Evolutionary conservation across 352 stramenopile species (phyloP), one percentile per base, ranked within the genome.

Genomic region (Globisporangium viniferum): DNA sequence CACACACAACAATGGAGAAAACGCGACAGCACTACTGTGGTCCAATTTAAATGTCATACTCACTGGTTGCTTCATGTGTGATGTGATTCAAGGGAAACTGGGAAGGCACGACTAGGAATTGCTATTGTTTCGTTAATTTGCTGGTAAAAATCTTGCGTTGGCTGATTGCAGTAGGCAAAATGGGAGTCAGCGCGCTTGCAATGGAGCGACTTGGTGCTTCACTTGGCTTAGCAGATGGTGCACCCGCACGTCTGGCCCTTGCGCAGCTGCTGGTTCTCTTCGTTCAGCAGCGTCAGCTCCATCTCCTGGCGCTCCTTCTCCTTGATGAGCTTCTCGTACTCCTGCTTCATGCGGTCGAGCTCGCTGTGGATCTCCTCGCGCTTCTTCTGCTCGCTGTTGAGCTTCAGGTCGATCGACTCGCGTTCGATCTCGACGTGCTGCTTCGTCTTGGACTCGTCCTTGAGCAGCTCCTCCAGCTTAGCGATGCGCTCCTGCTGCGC

Each of bases 241-340:
- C 88, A 95, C 68, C 76, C 79, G 62, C 88, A 91, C 59, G 82
- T 88, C 41, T 86, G 77, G 39, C 81, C 80, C 62, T 92, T 87
- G 27, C 82, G 83, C 61, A 95, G 73, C 66, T 90, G 74, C 77
- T 95, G 82, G 62, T 81, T 89, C 67, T 93, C 88, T 61, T 93
- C 81, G 61, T 80, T 89, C 51, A 93, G 67, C 75, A 92, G 73
- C 48, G 76, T 90, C 12, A 95, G 74, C 79, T 95, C 84, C 75
- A 90, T 85, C 64, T 92, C 82, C 63, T 90, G 83, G 29, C 77
- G 79, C 70, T 93, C 84, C 64, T 94, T 94, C 68, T 94, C 88
- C 68, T 92, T 88, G 31, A 90, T 67, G 22, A 93, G 70, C n/a
- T 78, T 75, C 62, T 91, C 84, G 63, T 88, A 93, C 39, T 93